A percentile compares a stretch with the other conserved stretches of the same genome.
These are phyloP conservation scores for Elsinoe fawcettii DNA, from an alignment of 2,329 filamentous ascomycete species.

Conservation along the genomic window DNA sequence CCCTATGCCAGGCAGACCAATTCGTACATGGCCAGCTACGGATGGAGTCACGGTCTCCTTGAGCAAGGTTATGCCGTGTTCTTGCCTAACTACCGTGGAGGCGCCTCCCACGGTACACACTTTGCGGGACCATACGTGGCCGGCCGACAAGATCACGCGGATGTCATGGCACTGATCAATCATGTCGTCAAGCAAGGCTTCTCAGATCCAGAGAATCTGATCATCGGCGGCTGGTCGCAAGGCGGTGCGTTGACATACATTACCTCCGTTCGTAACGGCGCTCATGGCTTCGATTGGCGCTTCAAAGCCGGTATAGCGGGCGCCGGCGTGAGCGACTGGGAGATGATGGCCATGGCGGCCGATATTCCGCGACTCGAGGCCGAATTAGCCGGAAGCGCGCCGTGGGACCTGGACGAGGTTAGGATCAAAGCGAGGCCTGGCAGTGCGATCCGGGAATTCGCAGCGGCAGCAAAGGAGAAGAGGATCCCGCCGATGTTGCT, in stretches of 20 bases:
- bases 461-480: constrained; percentile 20
- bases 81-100: constrained; percentile 35
- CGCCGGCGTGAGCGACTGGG: constrained; percentile 33
- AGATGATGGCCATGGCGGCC: constrained; percentile 31
- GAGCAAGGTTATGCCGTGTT: constrained; percentile 34
- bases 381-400: constrained; percentile 23
- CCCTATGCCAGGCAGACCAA: constrained; percentile 27
- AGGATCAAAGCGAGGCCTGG: constrained; percentile 21
- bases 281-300: constrained; percentile 29
- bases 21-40: constrained; percentile 26
- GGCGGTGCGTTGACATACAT: constrained; percentile 36
- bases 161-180: constrained; percentile 32
- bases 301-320: constrained; percentile 33
- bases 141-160: constrained; percentile 33
- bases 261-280: constrained; percentile 31
- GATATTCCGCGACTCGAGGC: constrained; percentile 26
- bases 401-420: constrained; percentile 24
- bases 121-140: constrained; percentile 28
- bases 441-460: constrained; percentile 27
- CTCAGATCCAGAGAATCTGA: constrained; percentile 27
- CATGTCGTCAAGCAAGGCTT: constrained; percentile 29
- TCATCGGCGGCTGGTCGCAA: constrained; percentile 34
- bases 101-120: constrained; percentile 27
- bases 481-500: constrained; percentile 29
- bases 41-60: constrained; percentile 30